Evolutionary conservation across 1,139 yeast genomes (phyloP).

Genomic region (Debaryomyces sp.): DNA sequence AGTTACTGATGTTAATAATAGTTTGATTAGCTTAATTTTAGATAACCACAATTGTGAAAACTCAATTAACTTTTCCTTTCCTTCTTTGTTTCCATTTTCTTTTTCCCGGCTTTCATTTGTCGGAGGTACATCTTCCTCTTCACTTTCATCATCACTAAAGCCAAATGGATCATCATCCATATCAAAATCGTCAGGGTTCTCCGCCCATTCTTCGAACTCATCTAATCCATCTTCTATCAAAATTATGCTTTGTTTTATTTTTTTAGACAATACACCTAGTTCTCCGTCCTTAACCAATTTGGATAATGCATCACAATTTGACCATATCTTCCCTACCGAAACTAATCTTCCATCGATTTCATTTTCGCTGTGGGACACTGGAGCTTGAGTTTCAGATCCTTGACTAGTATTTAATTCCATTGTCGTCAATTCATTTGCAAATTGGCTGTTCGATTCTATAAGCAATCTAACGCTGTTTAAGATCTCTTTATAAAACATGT

Average conservation of each 20-base stretch:
- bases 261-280: slow-evolving; percentile 49
- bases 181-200: slow-evolving; percentile 53
- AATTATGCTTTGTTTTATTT: slow-evolving; percentile 46
- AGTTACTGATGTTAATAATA: slow-evolving; percentile 55
- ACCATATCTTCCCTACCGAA: slow-evolving; percentile 69
- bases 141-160: slow-evolving; percentile 34
- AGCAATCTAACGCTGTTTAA: slow-evolving; percentile 30
- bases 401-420: slow-evolving; percentile 31
- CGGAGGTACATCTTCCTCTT: slow-evolving; percentile 30
- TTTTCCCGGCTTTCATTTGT: slow-evolving; percentile 27
- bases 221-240: slow-evolving; percentile 64
- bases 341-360: slow-evolving; percentile 47
- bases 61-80: slow-evolving; percentile 30
- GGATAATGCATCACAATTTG: slow-evolving; percentile 51
- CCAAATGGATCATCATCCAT: slow-evolving; percentile 49
- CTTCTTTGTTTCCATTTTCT: slow-evolving; percentile 16
- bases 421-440: slow-evolving; percentile 30
- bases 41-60: slow-evolving; percentile 52
- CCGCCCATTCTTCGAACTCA: slow-evolving; percentile 68
- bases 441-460: slow-evolving; percentile 23
- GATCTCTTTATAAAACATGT: slow-evolving; percentile 44
- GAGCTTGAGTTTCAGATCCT: slow-evolving; percentile 14
- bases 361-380: slow-evolving; percentile 10
- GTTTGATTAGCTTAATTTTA: slow-evolving; percentile 57
- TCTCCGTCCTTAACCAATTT: slow-evolving; percentile 49